A percentile compares a stretch with the other conserved stretches of the same genome.
phyloP scores from a whole-genome alignment of 2,329 filamentous ascomycete genomes.

The Aspergillus japonicus region DNA sequence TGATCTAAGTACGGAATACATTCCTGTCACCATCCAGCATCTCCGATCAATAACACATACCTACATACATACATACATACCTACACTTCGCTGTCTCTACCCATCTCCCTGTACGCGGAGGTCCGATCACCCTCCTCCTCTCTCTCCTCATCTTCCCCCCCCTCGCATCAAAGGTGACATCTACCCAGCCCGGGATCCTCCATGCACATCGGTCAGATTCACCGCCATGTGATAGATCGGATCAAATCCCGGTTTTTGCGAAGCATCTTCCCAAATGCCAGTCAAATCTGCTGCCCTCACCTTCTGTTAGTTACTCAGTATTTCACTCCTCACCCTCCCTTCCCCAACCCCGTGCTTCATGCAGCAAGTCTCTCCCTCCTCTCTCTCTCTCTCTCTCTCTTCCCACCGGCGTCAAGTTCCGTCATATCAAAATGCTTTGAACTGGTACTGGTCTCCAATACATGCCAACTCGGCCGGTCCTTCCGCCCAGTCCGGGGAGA shows the following conservation, averaged over 20 bases:
- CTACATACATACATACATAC: neutral
- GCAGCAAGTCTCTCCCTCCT: neutral
- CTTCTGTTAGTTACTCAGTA: neutral
- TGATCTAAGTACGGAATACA: neutral
- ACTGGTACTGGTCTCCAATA: neutral
- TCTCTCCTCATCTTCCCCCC: neutral
- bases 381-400: neutral
- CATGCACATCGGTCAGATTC: conserved; percentile 18
- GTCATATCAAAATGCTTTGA: neutral
- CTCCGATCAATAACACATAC: neutral
- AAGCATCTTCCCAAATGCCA: neutral
- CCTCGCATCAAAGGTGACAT: conserved; percentile 12
- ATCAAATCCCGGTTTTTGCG: conserved; percentile 9
- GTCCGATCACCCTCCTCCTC: neutral
- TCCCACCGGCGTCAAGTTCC: neutral
- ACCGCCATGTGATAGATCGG: conserved; percentile 35
- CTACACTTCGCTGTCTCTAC: neutral
- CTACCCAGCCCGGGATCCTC: conserved; percentile 6
- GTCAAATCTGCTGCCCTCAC: neutral
- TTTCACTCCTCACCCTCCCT: neutral
- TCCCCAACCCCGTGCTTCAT: conserved; percentile 2
- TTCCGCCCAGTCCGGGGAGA: neutral
- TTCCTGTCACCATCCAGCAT: conserved; percentile 1
- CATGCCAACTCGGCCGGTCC: neutral
- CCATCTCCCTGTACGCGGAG: neutral